Evolutionary conservation across 345 rosid genomes (phyloP), one percentile per base, ranked within the genome.

Genomic region (Acer negundo): DNA sequence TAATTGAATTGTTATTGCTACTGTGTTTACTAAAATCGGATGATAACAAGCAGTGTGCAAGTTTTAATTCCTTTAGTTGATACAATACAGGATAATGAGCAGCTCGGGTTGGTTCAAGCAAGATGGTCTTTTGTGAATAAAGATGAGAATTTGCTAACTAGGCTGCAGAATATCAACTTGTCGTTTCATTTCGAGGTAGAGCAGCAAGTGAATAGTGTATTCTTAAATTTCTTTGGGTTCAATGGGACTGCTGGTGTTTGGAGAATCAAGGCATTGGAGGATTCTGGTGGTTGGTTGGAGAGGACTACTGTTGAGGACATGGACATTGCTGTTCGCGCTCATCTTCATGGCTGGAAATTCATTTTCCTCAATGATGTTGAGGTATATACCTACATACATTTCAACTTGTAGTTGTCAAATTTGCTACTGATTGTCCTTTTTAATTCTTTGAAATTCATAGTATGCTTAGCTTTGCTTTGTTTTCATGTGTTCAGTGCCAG

Each of bases 251-350:
- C 98, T 47, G 98, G 98, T 13, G 96, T 94, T 35, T 94, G 98
- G 98, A 91, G 98, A 79, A 92, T 92, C 67, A 92, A 91, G 89
- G 92, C 98, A 65, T 88, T 94, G 85, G 97, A 92, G 84, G 97
- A 93, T 11, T 82, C 98, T 20, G 98, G 98, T 77, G 98, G 98
- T 28, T 94, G 98, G 98, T 82, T 94, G 70, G 98, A 94, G 87
- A 90, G 98, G 82, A 94, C 98, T 9, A 94, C 98, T 0, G 98
- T 94, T 0, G 98, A 94, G 88, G 98, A 94, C 82, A 94, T 94
- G 98, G 98, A 94, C 81, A 90, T 94, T 77, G 98, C 98, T 24
- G 97, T 94, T 26, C 96, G 97, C 20, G 98, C 98, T 79, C 98
- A 94, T 81, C 97, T 94, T 63, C 86, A 84, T 15, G 97, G 98